Evolutionary conservation across 768 basidiomycete genomes (phyloP).

Genomic region (Steccherinum ochraceum): DNA sequence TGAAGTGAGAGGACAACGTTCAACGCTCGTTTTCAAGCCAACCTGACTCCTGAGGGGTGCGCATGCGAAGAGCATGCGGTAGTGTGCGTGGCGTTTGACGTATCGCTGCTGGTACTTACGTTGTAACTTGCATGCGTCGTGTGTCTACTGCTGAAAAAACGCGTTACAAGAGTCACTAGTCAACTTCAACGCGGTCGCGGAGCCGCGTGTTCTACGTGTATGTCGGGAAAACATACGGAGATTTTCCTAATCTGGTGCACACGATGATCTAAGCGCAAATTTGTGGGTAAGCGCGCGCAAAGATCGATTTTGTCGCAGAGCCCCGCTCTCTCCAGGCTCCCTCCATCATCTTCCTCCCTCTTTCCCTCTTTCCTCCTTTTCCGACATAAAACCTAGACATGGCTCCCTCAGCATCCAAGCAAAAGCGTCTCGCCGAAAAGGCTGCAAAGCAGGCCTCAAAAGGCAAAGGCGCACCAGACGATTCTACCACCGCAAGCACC

Average conservation of each 20-base stretch:
- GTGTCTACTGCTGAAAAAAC: too few relatives aligned
- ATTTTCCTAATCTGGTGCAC: not conserved
- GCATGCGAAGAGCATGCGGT: too few relatives aligned
- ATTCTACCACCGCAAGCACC: slow-evolving; percentile 48
- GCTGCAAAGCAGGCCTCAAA: slow-evolving; percentile 74
- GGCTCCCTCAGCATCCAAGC: slow-evolving; percentile 76
- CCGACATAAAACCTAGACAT: slow-evolving; percentile 9
- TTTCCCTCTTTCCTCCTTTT: not conserved
- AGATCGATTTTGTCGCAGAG: not conserved
- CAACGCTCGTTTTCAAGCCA: too few relatives aligned
- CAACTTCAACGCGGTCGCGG: too few relatives aligned
- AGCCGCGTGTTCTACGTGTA: too few relatives aligned
- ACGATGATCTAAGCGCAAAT: not conserved
- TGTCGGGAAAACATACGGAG: too few relatives aligned
- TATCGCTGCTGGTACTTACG: too few relatives aligned
- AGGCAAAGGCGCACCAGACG: slow-evolving; percentile 30
- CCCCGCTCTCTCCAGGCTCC: not conserved
- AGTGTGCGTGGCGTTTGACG: too few relatives aligned
- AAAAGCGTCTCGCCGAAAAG: slow-evolving; percentile 94
- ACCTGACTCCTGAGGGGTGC: too few relatives aligned
- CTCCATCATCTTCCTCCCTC: not conserved
- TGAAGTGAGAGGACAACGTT: too few relatives aligned
- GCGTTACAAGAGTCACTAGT: too few relatives aligned
- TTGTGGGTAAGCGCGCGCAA: not conserved
- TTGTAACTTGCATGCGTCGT: too few relatives aligned